Percentiles rank a stretch among this genome's conserved stretches.
Conservation (phyloP, 208 protist species). For the Trypanosoma vivax region DNA sequence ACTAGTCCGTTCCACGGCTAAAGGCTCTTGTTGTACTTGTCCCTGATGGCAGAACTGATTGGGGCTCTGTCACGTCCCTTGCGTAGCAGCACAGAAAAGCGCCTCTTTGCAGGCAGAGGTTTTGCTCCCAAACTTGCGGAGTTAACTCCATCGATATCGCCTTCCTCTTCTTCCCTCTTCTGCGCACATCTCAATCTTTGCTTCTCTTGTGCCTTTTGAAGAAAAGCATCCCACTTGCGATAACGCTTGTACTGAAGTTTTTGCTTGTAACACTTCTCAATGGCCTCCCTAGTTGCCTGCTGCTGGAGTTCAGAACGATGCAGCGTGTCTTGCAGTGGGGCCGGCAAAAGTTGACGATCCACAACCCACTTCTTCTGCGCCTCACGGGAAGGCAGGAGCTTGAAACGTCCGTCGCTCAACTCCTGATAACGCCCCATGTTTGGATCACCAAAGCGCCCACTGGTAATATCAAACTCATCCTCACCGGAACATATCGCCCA, state of each 20-base stretch:
- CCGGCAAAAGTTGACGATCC: constrained; percentile 64
- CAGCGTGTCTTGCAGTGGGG: constrained; percentile 56
- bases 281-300: constrained; percentile 27
- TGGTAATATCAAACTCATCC: constrained; percentile 80
- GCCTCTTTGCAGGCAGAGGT: constrained; percentile 48
- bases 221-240: constrained; percentile 75
- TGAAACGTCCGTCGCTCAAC: constrained; percentile 78
- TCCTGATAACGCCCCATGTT: constrained; percentile 65
- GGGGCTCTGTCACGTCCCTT: constrained; percentile 48
- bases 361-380: constrained; percentile 65
- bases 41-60: constrained; percentile 35
- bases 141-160: constrained; percentile 13
- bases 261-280: constrained; percentile 63
- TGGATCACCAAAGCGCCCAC: constrained; percentile 72
- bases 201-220: constrained; percentile 60
- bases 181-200: constrained; percentile 8
- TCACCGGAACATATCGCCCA: constrained; percentile 70
- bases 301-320: constrained; percentile 51
- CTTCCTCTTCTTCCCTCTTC: constrained; percentile 8
- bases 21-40: constrained; percentile 49
- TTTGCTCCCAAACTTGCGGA: constrained; percentile 16
- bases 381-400: constrained; percentile 50
- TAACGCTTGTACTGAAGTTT: constrained; percentile 58
- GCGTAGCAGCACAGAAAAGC: constrained; percentile 62
- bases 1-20: constrained; percentile 15